Base-by-base conservation (phyloP, 257 asterid genomes). In the Oldenlandia corymbosa region DNA sequence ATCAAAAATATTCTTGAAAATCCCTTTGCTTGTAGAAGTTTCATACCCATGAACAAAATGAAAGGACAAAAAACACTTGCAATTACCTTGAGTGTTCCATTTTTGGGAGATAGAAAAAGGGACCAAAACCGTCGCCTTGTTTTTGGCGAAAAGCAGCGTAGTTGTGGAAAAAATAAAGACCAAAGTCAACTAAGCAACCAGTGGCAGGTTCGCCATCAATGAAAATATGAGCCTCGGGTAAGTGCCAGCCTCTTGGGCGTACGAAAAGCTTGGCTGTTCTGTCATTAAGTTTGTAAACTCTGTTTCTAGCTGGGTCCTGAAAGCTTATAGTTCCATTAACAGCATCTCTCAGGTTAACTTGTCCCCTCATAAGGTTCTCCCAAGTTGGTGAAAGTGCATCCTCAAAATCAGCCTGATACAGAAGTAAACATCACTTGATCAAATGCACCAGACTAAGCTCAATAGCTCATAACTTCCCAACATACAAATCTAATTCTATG, bases 171-270 rank as follows among this genome's bases (percentile, higher is more conserved):
- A 93, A 93, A 36, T 93, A 93, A 68, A 93, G 95, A 26, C 99
- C 96, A 5, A 93, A 90, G 71, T 93, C 97, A 10, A 93, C 88
- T 9, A 93, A 79, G 83, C 95, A 85, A 39, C 77, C 96, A 1
- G 81, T 68, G n/a, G 90, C 94, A 0, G 99, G 96, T 52, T 89
- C 90, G 2, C 99, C 99, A 66, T 93, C 99, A 67, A 93, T 76
- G 58, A 87, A 75, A 76, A 92, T 79, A 79, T 93, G 99, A 41
- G 94, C 83, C 77, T 93, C 99, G 0, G 95, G 97, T 63, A 93
- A 62, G 60, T 93, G 99, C 99, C 99, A 90, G 14, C 99, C 99
- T 70, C 99, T 76, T 0, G 99, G 99, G 3, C 99, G 95, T 28
- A 93, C 99, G n/a, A 93, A 93, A 10, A 93, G 95, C 84, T 85